Conservation (phyloP, 2,329 filamentous ascomycete genomes). For the Fusarium sp. region DNA sequence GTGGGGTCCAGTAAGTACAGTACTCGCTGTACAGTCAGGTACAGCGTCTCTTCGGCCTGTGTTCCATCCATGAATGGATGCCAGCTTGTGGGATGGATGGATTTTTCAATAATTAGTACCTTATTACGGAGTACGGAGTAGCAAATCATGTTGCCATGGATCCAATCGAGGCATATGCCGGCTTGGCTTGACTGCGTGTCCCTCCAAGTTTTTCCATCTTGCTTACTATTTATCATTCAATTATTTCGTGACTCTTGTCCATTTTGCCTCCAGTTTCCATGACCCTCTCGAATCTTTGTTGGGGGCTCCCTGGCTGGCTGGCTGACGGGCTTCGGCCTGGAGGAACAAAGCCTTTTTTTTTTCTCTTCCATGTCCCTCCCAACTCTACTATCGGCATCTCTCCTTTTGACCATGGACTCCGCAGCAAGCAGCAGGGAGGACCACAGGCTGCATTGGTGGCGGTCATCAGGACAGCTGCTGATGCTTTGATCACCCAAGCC, state of each 20-base stretch:
- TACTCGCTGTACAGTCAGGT: neutral
- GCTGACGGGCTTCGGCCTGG: neutral
- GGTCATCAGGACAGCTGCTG: constrained; percentile 32
- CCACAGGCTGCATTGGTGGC: constrained; percentile 13
- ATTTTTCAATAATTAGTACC: neutral
- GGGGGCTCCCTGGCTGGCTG: neutral
- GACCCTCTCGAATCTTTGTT: neutral
- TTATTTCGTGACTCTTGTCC: constrained; percentile 7
- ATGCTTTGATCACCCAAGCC: constrained; percentile 22
- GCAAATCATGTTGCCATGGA: constrained; percentile 11
- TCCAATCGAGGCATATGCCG: constrained; percentile 12
- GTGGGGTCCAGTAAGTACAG: constrained; percentile 7
- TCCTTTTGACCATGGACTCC: constrained; percentile 10
- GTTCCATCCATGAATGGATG: neutral
- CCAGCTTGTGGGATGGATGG: neutral
- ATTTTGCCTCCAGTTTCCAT: neutral
- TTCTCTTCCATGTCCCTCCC: neutral
- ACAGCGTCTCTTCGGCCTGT: neutral
- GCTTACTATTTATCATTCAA: constrained; percentile 22
- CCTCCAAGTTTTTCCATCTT: neutral
- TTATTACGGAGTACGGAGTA: constrained; percentile 1
- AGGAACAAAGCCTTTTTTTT: constrained; percentile 18
- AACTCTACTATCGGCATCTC: neutral
- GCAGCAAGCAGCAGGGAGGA: constrained; percentile 13
- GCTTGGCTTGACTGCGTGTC: neutral